Conservation (phyloP, 768 basidiomycete genomes). For the Lentinus tigrinus region DNA sequence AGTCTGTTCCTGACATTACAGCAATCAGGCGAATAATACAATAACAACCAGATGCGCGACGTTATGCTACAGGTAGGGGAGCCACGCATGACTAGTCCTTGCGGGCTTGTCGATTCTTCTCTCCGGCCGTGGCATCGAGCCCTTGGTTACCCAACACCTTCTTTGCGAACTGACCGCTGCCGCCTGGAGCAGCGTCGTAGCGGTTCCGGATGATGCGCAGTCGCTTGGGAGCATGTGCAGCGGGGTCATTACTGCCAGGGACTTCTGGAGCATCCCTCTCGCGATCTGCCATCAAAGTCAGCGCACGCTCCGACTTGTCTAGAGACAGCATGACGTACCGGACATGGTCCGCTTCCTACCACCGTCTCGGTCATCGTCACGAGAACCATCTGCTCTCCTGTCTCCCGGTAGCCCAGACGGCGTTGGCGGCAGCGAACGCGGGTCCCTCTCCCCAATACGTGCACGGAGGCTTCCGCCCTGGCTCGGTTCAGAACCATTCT, state of each 20-base stretch:
- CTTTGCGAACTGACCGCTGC: constrained; percentile 39
- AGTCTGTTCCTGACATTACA: not conserved
- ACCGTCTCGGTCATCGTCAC: constrained; percentile 64
- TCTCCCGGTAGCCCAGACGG: constrained; percentile 46
- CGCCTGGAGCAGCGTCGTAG: constrained; percentile 28
- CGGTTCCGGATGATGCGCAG: constrained; percentile 57
- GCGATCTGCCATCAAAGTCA: constrained; percentile 47
- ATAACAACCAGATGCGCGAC: constrained; percentile 1
- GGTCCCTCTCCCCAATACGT: constrained; percentile 64
- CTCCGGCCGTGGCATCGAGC: constrained; percentile 60
- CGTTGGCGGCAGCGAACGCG: constrained; percentile 39
- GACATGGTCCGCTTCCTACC: constrained; percentile 63
- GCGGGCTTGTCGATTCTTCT: constrained; percentile 51
- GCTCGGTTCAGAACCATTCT: constrained; percentile 9
- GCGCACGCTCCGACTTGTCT: not conserved
- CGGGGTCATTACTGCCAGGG: constrained; percentile 36
- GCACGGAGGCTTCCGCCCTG: constrained; percentile 44
- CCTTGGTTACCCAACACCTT: constrained; percentile 61
- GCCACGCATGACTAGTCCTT: constrained; percentile 44
- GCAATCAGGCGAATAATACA: not conserved
- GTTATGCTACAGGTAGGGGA: constrained; percentile 17
- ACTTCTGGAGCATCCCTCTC: constrained; percentile 52
- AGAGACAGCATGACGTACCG: constrained; percentile 44
- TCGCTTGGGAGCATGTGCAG: constrained; percentile 53
- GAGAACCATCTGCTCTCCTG: not conserved